phyloP scores from a whole-genome alignment of 2,329 filamentous ascomycete genomes.

The Hypoxylon sp. region DNA sequence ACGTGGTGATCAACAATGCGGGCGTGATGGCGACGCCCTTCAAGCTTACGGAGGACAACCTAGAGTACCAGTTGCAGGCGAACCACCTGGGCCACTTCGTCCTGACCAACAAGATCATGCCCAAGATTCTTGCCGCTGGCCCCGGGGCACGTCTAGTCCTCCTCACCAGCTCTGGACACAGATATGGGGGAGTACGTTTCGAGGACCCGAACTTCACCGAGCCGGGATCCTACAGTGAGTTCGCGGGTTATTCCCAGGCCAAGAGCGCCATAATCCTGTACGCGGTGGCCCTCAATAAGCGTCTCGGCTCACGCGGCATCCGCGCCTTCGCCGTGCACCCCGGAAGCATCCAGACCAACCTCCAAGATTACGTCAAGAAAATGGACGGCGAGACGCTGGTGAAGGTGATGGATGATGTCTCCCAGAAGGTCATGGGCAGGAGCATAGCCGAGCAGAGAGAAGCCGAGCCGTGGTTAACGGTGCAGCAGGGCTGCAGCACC shows the following conservation, averaged over 20 bases:
- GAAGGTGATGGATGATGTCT: slow-evolving; percentile 43
- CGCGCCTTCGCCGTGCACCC: slow-evolving; percentile 59
- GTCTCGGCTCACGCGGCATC: slow-evolving; percentile 51
- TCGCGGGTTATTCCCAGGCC: slow-evolving; percentile 60
- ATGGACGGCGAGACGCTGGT: slow-evolving; percentile 35
- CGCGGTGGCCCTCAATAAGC: slow-evolving; percentile 56
- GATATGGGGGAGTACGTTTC: slow-evolving; percentile 48
- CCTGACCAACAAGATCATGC: slow-evolving; percentile 50
- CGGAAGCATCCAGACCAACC: slow-evolving; percentile 53
- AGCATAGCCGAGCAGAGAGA: slow-evolving; percentile 45
- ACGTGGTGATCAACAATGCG: slow-evolving; percentile 55
- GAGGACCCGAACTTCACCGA: slow-evolving; percentile 51
- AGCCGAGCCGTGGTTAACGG: slow-evolving; percentile 51
- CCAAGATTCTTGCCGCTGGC: slow-evolving; percentile 47
- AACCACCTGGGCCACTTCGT: slow-evolving; percentile 57
- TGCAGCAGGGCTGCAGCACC: slow-evolving; percentile 61
- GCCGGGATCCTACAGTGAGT: slow-evolving; percentile 54
- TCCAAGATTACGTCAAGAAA: slow-evolving; percentile 42
- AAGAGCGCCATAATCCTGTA: slow-evolving; percentile 65
- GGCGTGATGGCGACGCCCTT: slow-evolving; percentile 61
- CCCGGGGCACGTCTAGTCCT: slow-evolving; percentile 43
- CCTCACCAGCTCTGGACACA: slow-evolving; percentile 48
- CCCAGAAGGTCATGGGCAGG: slow-evolving; percentile 48
- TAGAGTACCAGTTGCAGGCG: slow-evolving; percentile 56
- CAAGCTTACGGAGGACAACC: slow-evolving; percentile 52